Evolutionary conservation across 352 stramenopile species (phyloP), one percentile per base, ranked within the genome.

Genomic region (Phytophthora constricta): DNA sequence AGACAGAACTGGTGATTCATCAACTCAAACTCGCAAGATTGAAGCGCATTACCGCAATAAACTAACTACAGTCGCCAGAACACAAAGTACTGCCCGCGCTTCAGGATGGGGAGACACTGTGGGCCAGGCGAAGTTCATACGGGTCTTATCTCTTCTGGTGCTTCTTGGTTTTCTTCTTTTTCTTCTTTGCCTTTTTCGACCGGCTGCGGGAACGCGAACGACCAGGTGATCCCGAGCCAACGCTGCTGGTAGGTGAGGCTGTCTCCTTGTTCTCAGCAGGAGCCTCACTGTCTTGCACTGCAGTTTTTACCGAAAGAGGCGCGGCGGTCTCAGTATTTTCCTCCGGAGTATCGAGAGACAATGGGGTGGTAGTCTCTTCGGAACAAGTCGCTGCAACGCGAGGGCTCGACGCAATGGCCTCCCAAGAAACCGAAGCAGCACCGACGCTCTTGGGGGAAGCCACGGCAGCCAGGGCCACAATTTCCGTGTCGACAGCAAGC

Each of bases 121-220:
- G 58, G 48, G 51, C 54, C 39, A 47, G 39, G 23, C 33, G 25
- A 59, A 43, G 46, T 25, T 59, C 49, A 50, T 59, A 67, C 42
- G 45, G 19, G 28, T 42, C 17, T 51, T 57, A 68, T 51, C 56
- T 23, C 59, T 76, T 80, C 28, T 65, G 67, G 17, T 78, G 74
- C 72, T 90, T 90, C 72, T 76, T 77, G 53, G 28, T 42, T 68
- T 76, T 87, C 56, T 83, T 84, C 66, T 77, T 81, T 67, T 89
- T 91, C 74, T 78, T 87, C 62, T 76, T 82, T 65, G 58, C 58
- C 70, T 92, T 92, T 39, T 79, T 83, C 50, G 74, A 70, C 8
- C 68, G 68, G 39, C 74, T 77, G 46, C 68, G 61, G 22, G 65
- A 69, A 54, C 58, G 68, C 13, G 65, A 63, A 9, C n/a, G 39